Conservation (phyloP, 192 early-diverging fungal genomes). For the Coemansia sp. region DNA sequence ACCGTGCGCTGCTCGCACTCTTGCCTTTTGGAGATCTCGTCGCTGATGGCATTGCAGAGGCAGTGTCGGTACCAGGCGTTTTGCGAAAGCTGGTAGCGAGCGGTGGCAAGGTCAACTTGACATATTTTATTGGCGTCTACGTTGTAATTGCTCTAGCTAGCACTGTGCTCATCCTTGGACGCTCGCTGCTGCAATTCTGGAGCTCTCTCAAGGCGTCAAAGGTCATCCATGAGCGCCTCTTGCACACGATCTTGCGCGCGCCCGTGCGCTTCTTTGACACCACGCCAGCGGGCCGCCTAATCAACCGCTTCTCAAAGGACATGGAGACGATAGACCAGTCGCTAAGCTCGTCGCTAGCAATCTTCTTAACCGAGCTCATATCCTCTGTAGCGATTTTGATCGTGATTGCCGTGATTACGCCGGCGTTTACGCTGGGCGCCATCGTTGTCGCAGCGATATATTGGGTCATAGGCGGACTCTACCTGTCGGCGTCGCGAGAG, state of each 20-base stretch:
- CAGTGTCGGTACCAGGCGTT: conserved; percentile 24
- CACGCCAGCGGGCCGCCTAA: conserved; percentile 82
- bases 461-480: conserved; percentile 60
- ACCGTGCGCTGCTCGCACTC: background rate
- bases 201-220: conserved; percentile 45
- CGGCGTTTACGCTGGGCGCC: conserved; percentile 58
- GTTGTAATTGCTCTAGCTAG: conserved; percentile 36
- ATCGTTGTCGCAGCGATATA: conserved; percentile 59
- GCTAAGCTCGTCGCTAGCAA: conserved; percentile 71
- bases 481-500: conserved; percentile 73
- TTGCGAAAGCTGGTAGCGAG: conserved; percentile 72
- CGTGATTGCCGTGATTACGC: conserved; percentile 57
- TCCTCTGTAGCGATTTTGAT: conserved; percentile 50
- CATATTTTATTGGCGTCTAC: conserved; percentile 77
- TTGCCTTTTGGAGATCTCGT: background rate
- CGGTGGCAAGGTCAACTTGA: conserved; percentile 67
- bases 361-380: conserved; percentile 54
- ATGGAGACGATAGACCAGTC: conserved; percentile 70
- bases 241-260: conserved; percentile 60
- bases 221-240: conserved; percentile 38
- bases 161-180: conserved; percentile 30
- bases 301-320: conserved; percentile 92
- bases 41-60: background rate
- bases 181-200: conserved; percentile 54
- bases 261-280: conserved; percentile 70